phyloP scores from a whole-genome alignment of 768 basidiomycete genomes.

The Leccinellum rugosiceps region DNA sequence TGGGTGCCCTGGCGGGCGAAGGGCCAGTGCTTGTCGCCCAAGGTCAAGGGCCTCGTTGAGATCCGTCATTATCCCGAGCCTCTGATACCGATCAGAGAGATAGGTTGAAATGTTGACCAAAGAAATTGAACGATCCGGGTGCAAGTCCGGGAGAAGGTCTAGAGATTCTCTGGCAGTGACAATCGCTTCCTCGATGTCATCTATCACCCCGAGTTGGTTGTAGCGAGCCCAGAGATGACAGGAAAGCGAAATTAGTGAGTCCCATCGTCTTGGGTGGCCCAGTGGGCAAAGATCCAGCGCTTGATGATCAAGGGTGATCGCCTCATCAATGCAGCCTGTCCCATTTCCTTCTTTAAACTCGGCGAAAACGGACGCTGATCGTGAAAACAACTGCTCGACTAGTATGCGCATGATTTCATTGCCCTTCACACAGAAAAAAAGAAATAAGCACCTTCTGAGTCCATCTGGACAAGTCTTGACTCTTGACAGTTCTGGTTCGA shows the following conservation, averaged over 20 bases:
- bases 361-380: neutral
- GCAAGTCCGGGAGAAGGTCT: neutral
- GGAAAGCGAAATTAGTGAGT: neutral
- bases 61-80: neutral
- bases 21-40: neutral
- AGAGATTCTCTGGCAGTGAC: neutral
- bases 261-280: neutral
- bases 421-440: neutral
- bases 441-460: neutral
- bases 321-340: neutral
- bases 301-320: neutral
- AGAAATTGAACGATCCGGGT: neutral
- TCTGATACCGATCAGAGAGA: neutral
- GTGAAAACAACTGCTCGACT: neutral
- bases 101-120: neutral
- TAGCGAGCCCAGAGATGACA: neutral
- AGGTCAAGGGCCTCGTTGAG: neutral
- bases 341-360: neutral
- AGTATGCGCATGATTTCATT: neutral
- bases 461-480: neutral
- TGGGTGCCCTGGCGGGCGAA: neutral
- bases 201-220: neutral
- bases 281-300: neutral
- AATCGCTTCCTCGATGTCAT: neutral
- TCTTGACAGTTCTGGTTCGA: too few relatives aligned